Evolutionary conservation across 2,329 filamentous ascomycete species (phyloP), one percentile per base, ranked within the genome.

Genomic region (Fusarium chaquense): DNA sequence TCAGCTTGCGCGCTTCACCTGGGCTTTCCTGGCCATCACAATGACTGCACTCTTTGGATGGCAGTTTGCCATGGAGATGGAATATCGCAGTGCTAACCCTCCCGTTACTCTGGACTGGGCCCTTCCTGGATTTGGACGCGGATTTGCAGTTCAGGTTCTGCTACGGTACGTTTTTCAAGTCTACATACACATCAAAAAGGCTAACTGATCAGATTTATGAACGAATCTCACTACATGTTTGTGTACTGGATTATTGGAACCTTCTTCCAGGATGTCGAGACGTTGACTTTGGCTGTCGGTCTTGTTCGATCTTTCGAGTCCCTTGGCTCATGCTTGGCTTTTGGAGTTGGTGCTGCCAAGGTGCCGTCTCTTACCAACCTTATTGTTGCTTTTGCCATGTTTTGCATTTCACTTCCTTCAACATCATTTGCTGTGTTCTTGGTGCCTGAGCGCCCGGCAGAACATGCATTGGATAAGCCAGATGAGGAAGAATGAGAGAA

Each of bases 221-320:
- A 86, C 60, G 84, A 86, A 66, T 83, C 81, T 0, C 81, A 85
- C 44, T 82, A 83, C 68, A 85, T 85, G 76, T 85, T 84, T 57
- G 81, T 84, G 1, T 86, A 85, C 73, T 86, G 83, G 83, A 73
- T 85, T 16, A 77, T 86, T 2, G 84, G 83, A 4, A 79, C 83
- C 3, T 86, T 85, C 74, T 84, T 84, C 62, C 79, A 84, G 60
- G 83, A 86, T 50, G 75, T 86, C 8, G 82, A 85, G 69, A 85
- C 84, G 0, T 68, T 86, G n/a, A 83, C 84, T 1, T 77, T 86
- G 0, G 81, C 79, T 3, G 83, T 85, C 3, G 83, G 83, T 2
- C 74, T 86, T 2, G 76, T 86, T 6, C 77, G 84, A 5, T 83
- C 82, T 0, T 85, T 85, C 47, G 83, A 86, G 68, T 83, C 82